These are phyloP conservation scores for Nannochloropsis gaditana DNA, from an alignment of 108 stramenopile species.

Conservation along the genomic window DNA sequence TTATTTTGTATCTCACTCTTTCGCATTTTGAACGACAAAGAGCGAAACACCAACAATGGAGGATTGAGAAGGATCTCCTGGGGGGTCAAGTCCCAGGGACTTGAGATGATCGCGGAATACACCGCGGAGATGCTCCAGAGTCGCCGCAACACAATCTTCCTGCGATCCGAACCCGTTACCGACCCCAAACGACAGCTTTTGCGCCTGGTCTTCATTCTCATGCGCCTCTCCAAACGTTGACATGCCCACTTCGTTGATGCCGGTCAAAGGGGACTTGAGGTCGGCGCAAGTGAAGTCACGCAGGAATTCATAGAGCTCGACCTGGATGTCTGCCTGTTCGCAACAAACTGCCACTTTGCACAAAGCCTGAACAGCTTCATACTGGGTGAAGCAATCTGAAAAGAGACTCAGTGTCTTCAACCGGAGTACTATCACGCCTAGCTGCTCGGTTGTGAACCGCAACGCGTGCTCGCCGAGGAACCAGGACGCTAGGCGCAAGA, in stretches of 20 bases:
- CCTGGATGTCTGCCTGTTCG: background rate
- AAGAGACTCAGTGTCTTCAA: background rate
- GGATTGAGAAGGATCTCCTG: background rate
- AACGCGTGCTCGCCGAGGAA: background rate
- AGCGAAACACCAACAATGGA: background rate
- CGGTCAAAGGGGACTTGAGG: background rate
- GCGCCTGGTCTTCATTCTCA: background rate
- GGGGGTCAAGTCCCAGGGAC: background rate
- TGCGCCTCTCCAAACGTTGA: background rate
- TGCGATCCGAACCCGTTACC: background rate
- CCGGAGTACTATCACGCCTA: constrained; percentile 10
- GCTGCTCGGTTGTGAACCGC: background rate
- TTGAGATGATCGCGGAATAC: background rate
- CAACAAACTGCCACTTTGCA: background rate
- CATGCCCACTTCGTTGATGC: background rate
- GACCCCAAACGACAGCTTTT: background rate
- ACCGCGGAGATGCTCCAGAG: constrained; percentile 1
- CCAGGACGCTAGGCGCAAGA: background rate
- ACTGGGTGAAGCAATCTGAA: background rate
- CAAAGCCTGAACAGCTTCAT: background rate
- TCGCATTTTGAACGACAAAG: background rate
- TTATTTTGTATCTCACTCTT: background rate
- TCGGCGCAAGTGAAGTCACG: background rate
- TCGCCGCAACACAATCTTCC: background rate
- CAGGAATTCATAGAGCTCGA: background rate